Conservation (phyloP, 2,329 filamentous ascomycete species). For the Trichoderma sp. region DNA sequence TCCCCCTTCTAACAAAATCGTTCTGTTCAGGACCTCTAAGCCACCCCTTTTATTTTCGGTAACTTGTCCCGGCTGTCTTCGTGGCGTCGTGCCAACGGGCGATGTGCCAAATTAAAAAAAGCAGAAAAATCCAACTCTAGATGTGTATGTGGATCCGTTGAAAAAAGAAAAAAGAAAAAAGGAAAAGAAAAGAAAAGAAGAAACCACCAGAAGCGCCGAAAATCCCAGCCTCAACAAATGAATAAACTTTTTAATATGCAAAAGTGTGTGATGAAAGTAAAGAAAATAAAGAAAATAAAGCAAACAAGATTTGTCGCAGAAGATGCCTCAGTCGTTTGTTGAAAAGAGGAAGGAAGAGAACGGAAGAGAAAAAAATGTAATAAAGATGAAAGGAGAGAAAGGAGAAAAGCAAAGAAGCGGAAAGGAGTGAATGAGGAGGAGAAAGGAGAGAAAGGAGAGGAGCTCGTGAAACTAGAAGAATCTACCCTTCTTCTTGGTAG, state of each 20-base stretch:
- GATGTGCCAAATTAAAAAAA: not conserved
- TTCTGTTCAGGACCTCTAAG: not conserved
- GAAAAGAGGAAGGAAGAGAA: not conserved
- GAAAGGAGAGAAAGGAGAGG: not conserved
- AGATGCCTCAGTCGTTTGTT: not conserved
- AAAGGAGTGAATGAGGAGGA: not conserved
- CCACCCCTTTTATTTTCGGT: not conserved
- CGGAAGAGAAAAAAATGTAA: not conserved
- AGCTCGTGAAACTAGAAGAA: constrained; percentile 37
- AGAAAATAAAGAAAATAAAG: not conserved
- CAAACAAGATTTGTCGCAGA: not conserved
- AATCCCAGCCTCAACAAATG: not conserved
- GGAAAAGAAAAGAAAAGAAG: not conserved
- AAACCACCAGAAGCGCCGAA: not conserved
- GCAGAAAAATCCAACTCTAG: not conserved
- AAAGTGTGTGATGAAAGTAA: not conserved
- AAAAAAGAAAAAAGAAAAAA: not conserved
- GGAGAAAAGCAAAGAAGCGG: no score
- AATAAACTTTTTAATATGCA: not conserved
- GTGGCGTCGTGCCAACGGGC: not conserved
- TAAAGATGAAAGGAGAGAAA: not conserved
- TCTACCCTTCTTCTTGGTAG: constrained; percentile 43
- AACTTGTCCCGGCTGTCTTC: not conserved
- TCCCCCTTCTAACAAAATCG: not conserved
- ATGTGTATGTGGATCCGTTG: not conserved